Base-by-base conservation (phyloP, 202 grass and related monocot species). In the Schoenoplectus triqueter region DNA sequence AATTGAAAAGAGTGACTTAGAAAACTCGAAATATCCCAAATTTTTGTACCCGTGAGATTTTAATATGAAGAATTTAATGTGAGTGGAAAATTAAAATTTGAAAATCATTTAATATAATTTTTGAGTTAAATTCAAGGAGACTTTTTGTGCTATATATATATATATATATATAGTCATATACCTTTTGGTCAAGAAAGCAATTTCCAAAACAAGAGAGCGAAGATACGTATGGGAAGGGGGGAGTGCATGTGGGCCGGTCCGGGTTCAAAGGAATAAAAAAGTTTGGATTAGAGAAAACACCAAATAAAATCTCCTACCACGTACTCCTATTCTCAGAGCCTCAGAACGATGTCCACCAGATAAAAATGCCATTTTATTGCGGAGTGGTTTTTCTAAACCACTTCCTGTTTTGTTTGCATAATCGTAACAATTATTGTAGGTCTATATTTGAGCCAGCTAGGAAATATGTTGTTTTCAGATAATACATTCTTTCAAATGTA, bases 161-260 rank as follows among this genome's bases (percentile, higher is more conserved):
- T 31, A 31, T 31, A 31, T 31, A 31, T 31, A n/a, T n/a, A n/a
- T n/a, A n/a, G n/a, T n/a, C n/a, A 31, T 31, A 65, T 17, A 66
- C 79, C 46, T 20, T 81, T 82, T 66, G 79, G 79, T 64, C 44
- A 82, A 82, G 61, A 82, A 82, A 82, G 79, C 57, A 66, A 82
- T 82, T 82, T 65, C 60, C 65, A 55, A 68, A 83, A 54, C n/a
- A 20, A 69, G 48, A 69, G 9, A 44, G 45, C 56, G 46, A 5
- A 46, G 62, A 83, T 83, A 83, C 62, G 80, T 83, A 83, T 52
- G 64, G 80, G 84, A 68, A 86, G 56, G 73, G 42, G 3, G 8
- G 64, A 68, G 61, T 65, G 73, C 84, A 86, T 56, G 84, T 86
- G 84, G 69, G 15, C 71, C 50, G 21, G 69, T 80, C 73, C 84